Evolutionary conservation across 1,139 yeast genomes (phyloP).

Genomic region (Taphrina sp.): DNA sequence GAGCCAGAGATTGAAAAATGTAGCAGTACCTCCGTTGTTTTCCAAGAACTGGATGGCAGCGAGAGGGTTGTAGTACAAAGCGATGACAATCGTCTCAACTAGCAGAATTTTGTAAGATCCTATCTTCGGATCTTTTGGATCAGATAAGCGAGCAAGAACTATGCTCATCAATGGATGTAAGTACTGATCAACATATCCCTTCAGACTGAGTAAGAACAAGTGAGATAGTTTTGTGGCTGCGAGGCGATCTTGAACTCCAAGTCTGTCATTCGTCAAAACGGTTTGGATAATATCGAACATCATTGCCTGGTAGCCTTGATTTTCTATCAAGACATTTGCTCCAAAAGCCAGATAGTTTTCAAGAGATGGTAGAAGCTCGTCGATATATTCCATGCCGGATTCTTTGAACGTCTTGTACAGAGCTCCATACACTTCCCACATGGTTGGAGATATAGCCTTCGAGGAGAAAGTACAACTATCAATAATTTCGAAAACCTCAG

Average conservation of each 20-base stretch:
- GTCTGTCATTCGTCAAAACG: constrained; percentile 43
- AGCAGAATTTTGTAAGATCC: constrained; percentile 50
- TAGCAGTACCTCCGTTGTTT: constrained; percentile 49
- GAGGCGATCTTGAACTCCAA: constrained; percentile 54
- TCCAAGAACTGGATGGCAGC: constrained; percentile 57
- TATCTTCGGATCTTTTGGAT: constrained; percentile 39
- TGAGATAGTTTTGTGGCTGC: constrained; percentile 58
- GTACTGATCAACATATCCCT: constrained; percentile 47
- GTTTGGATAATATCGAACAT: constrained; percentile 47
- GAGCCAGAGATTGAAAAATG: constrained; percentile 70
- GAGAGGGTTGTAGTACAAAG: constrained; percentile 61
- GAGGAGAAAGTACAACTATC: constrained; percentile 81
- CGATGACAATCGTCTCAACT: constrained; percentile 65
- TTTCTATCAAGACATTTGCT: constrained; percentile 48
- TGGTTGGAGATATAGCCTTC: constrained; percentile 64
- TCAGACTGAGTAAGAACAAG: constrained; percentile 54
- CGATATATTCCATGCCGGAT: constrained; percentile 60
- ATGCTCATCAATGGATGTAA: constrained; percentile 49
- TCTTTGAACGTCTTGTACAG: constrained; percentile 57
- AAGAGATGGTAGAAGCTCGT: constrained; percentile 72
- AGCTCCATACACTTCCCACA: constrained; percentile 70
- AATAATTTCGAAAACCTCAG: constrained; percentile 78
- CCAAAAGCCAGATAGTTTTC: constrained; percentile 81
- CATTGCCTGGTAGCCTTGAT: constrained; percentile 45
- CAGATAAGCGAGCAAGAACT: constrained; percentile 40